Conservation (phyloP, 306 rosid genomes). For the Trifolium subterraneum region DNA sequence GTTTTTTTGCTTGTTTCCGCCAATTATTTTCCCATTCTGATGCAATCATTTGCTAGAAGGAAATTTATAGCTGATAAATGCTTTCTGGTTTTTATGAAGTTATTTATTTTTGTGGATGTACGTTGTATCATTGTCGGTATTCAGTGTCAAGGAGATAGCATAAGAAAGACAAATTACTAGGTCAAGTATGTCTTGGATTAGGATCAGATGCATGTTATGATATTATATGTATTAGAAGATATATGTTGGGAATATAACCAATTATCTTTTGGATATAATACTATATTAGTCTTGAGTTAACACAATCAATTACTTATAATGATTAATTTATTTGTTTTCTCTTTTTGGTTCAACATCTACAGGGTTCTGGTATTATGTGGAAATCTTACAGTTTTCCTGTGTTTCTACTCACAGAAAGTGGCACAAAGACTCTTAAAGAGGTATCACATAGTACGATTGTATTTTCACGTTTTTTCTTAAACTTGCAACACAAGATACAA, state of each 20-base stretch:
- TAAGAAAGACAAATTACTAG: not conserved
- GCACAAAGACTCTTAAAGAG: slow-evolving; percentile 66
- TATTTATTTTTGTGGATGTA: slow-evolving; percentile 21
- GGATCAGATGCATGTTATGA: slow-evolving; percentile 20
- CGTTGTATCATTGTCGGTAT: slow-evolving; percentile 5
- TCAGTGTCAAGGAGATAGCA: slow-evolving; percentile 16
- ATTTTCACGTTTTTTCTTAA: slow-evolving; percentile 15
- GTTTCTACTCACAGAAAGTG: slow-evolving; percentile 69
- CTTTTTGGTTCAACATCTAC: slow-evolving; percentile 40
- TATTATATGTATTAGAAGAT: slow-evolving; percentile 27
- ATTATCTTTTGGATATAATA: slow-evolving; percentile 30
- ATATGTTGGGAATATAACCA: not conserved
- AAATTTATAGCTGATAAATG: slow-evolving; percentile 18
- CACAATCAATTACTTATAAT: slow-evolving; percentile 14
- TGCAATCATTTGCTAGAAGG: slow-evolving; percentile 26
- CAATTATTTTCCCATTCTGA: slow-evolving; percentile 27
- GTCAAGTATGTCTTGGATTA: slow-evolving; percentile 18
- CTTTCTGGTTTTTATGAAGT: not conserved
- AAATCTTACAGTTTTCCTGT: slow-evolving; percentile 71
- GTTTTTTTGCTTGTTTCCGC: slow-evolving; percentile 36
- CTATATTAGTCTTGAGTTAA: slow-evolving; percentile 32
- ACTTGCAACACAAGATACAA: not conserved
- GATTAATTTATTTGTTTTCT: slow-evolving; percentile 10
- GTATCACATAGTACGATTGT: slow-evolving; percentile 52
- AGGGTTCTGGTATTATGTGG: slow-evolving; percentile 96